Evolutionary conservation across 2,329 filamentous ascomycete genomes (phyloP), one percentile per base, ranked within the genome.

Genomic region (Endoconidiophora laricicola): DNA sequence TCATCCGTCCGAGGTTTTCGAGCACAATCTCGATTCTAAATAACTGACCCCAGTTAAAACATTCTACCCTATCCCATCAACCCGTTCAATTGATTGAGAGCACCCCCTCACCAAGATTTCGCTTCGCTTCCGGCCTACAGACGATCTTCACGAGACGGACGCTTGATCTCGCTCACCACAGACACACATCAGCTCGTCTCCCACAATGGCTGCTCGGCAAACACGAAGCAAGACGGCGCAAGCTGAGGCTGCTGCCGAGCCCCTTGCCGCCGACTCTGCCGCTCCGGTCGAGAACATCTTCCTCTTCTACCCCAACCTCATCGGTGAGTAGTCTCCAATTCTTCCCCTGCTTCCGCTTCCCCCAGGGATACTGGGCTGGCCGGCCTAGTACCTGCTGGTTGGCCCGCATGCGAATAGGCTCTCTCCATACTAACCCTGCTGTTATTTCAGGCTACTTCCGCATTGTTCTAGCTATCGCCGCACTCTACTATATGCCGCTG

Each of bases 401-500:
- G 22, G 20, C 24, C 37, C 37, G 22, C 10, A 3, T 26, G 24
- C 23, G 42, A 33, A 37, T 4, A 33, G 45, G 39, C 12, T 26
- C 6, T 10, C 44, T 50, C 24, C 2, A 14, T 16, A 39, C 41
- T 45, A 48, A 38, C 26, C 22, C 16, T 23, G 16, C 14, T 26
- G 45, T 24, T 33, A 22, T 42, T 36, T 9, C 56, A 87, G 84
- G 84, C 57, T 90, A 90, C 65, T 73, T 69, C 52, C 80, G 85
- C 59, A 82, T 91, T 60, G 68, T 90, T 56, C 76, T 90, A 57
- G 87, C 88, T 58, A 70, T 95, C 60, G 86, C 84, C 44, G 95
- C 91, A 24, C 79, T 98, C 57, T 94, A 96, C 71, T 98, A 95
- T 71, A 98, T 98, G 91, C 90, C 91, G 47, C 78, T 96, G 49